Evolutionary conservation across 495 filamentous ascomycete species (phyloP).

Genomic region (Aspergillus hancockii): DNA sequence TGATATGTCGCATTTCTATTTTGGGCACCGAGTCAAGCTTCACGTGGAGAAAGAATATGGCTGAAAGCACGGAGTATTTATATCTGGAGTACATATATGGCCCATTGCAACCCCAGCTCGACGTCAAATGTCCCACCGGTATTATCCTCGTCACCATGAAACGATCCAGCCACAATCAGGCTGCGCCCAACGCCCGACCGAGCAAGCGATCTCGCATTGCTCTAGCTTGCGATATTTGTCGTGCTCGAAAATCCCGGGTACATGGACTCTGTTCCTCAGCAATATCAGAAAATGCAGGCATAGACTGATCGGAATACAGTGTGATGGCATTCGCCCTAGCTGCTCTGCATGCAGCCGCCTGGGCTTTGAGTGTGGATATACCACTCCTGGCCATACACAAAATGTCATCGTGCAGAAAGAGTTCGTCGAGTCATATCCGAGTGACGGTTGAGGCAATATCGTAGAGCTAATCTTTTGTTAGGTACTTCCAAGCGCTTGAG

Average conservation of each 20-base stretch:
- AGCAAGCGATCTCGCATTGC: slow-evolving; percentile 21
- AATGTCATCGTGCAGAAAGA: slow-evolving; percentile 51
- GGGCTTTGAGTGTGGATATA: slow-evolving; percentile 49
- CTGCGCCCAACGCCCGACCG: no score
- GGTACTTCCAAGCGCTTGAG: slow-evolving; percentile 25
- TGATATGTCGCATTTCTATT: no score
- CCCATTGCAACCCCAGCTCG: no score
- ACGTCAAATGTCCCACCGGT: no score
- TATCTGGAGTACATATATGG: no score
- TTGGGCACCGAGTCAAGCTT: no score
- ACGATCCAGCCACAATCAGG: no score
- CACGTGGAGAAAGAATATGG: no score
- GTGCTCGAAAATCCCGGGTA: slow-evolving; percentile 49
- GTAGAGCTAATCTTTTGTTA: not conserved
- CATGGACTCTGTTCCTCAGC: not conserved
- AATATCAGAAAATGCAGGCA: not conserved
- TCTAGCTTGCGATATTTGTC: slow-evolving; percentile 47
- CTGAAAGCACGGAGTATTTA: no score
- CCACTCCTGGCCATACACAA: slow-evolving; percentile 33
- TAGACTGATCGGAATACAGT: slow-evolving; percentile 28
- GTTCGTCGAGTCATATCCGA: slow-evolving; percentile 14
- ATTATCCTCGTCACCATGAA: no score
- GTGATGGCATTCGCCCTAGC: slow-evolving; percentile 48
- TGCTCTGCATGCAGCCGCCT: slow-evolving; percentile 45
- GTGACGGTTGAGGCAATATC: not conserved